A percentile compares a stretch with the other conserved stretches of the same genome.
phyloP scores from a whole-genome alignment of 108 stramenopile genomes.

The Bacterosira constricta region DNA sequence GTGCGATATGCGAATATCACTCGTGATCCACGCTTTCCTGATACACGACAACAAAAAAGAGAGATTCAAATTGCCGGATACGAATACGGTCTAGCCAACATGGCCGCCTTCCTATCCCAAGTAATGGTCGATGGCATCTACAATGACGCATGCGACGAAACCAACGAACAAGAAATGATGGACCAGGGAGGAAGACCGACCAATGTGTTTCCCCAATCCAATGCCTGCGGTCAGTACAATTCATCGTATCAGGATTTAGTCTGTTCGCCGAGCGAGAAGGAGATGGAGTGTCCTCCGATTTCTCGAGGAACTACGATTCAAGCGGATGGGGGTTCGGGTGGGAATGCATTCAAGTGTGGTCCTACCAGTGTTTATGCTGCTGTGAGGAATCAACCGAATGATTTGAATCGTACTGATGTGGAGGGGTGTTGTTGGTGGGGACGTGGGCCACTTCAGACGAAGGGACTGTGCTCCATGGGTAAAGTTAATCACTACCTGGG shows the following conservation, averaged over 20 bases:
- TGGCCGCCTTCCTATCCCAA: conserved; percentile 51
- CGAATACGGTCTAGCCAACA: conserved; percentile 50
- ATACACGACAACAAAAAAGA: not conserved
- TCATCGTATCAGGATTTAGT: not conserved
- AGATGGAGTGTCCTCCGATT: conserved; percentile 17
- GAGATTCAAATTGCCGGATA: conserved; percentile 10
- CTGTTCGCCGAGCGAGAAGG: conserved; percentile 5
- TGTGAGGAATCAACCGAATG: conserved; percentile 1
- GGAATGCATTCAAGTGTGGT: conserved; percentile 17
- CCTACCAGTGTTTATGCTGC: conserved; percentile 2
- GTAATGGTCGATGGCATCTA: conserved; percentile 53
- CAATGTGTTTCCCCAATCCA: conserved; percentile 9
- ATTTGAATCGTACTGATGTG: conserved; percentile 15
- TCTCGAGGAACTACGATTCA: not conserved
- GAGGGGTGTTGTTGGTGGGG: conserved; percentile 49
- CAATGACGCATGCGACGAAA: conserved; percentile 44
- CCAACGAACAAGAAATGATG: conserved; percentile 7
- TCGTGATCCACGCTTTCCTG: not conserved
- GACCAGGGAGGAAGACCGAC: not conserved
- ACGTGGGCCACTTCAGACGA: conserved; percentile 35
- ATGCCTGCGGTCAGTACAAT: not conserved
- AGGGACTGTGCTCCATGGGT: conserved; percentile 31
- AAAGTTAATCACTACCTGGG: conserved; percentile 41
- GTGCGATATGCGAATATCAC: conserved; percentile 3
- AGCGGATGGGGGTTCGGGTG: not conserved